These are phyloP conservation scores for Pascua sp. DNA, from an alignment of 1,284 basidiomycete species.

Conservation along the genomic window DNA sequence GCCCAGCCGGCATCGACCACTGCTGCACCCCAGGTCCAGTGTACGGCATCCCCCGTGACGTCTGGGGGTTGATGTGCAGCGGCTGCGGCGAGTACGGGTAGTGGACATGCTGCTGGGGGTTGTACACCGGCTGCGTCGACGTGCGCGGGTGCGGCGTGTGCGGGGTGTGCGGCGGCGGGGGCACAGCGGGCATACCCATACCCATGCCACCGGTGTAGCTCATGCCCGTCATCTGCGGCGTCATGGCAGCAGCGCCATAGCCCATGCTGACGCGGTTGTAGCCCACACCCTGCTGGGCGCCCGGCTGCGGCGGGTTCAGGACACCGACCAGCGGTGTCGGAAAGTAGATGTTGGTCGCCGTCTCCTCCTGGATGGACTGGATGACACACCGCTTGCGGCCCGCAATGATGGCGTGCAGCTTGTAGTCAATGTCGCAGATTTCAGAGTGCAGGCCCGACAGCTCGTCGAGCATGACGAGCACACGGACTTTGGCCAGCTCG, in stretches of 20 bases:
- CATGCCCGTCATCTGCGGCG: slow-evolving; percentile 28
- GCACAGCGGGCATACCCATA: slow-evolving; percentile 20
- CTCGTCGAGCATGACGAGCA: slow-evolving; percentile 93
- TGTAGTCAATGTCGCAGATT: slow-evolving; percentile 89
- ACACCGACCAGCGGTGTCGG: slow-evolving; percentile 86
- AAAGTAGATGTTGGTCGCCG: slow-evolving; percentile 92
- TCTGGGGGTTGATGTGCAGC: slow-evolving; percentile 37
- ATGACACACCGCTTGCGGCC: slow-evolving; percentile 83
- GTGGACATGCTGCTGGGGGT: slow-evolving; percentile 45
- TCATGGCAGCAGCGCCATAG: slow-evolving; percentile 19
- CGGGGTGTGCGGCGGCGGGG: slow-evolving; percentile 16
- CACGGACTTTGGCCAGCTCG: slow-evolving; percentile 80
- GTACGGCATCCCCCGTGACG: slow-evolving; percentile 39
- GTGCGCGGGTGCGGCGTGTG: slow-evolving; percentile 21
- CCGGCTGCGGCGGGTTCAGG: slow-evolving; percentile 51
- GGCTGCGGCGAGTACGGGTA: slow-evolving; percentile 45
- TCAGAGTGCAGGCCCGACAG: slow-evolving; percentile 87
- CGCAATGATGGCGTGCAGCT: slow-evolving; percentile 86
- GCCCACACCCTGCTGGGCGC: slow-evolving; percentile 30
- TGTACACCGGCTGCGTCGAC: slow-evolving; percentile 33
- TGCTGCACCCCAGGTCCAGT: slow-evolving; percentile 38
- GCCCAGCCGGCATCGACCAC: slow-evolving; percentile 21
- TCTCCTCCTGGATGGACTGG: slow-evolving; percentile 94
- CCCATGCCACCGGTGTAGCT: slow-evolving; percentile 17
- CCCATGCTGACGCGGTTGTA: slow-evolving; percentile 28